Evolutionary conservation across 129 eudicot species (phyloP).

Genomic region (carrot (Daucus carota)): DNA sequence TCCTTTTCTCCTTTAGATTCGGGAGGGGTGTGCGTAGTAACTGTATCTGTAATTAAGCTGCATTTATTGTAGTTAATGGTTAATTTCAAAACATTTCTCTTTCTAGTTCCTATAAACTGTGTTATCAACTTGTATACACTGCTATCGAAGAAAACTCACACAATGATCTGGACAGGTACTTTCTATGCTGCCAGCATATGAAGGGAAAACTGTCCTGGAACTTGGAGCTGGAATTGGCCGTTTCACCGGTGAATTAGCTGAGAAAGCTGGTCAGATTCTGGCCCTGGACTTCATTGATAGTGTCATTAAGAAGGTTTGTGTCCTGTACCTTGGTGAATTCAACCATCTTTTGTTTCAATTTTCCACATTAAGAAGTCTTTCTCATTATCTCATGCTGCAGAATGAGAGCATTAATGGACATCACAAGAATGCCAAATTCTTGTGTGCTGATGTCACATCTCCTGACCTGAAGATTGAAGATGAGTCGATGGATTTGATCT

Average conservation of each 20-base stretch:
- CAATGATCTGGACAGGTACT: conserved; percentile 42
- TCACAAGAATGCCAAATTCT: conserved; percentile 63
- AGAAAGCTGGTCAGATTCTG: conserved; percentile 55
- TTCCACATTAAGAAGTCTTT: neutral
- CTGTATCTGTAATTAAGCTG: neutral
- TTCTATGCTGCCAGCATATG: conserved; percentile 79
- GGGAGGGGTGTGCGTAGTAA: neutral
- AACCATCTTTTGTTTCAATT: neutral
- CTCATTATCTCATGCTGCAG: conserved; percentile 36
- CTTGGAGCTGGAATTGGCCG: conserved; percentile 98
- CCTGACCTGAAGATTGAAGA: conserved; percentile 53
- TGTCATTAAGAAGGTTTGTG: conserved; percentile 71
- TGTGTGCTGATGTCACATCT: conserved; percentile 95
- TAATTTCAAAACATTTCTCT: neutral
- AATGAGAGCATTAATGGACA: conserved; percentile 72
- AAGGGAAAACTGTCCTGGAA: conserved; percentile 74
- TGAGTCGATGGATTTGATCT: conserved; percentile 69
- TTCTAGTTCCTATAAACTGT: neutral
- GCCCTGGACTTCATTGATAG: conserved; percentile 85
- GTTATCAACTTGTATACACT: neutral
- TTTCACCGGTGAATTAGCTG: conserved; percentile 80
- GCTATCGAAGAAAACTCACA: neutral
- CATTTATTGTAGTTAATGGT: neutral
- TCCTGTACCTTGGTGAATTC: neutral
- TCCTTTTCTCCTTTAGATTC: neutral